phyloP scores from a whole-genome alignment of 176 grass and related monocot species.

The Tillandsia fasciculata region DNA sequence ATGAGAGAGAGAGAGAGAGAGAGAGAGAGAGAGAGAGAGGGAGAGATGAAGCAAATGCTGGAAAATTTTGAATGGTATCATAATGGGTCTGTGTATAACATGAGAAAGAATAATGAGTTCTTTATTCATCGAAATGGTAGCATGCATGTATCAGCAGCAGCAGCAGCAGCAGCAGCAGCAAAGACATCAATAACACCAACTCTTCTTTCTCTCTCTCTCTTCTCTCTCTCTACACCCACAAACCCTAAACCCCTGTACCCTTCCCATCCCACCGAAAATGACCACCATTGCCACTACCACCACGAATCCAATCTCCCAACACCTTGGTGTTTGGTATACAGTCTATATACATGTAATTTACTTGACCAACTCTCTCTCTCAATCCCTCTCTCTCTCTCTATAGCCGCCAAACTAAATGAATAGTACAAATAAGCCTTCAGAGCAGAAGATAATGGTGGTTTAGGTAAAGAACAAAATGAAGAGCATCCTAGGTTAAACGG shows the following conservation, averaged over 20 bases:
- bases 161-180: neutral
- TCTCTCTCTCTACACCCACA: neutral
- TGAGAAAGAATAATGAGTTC: constrained; percentile 5
- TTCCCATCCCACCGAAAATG: neutral
- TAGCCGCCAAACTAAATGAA: neutral
- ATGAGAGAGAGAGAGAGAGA: neutral
- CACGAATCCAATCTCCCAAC: neutral
- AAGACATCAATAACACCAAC: neutral
- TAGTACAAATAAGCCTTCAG: neutral
- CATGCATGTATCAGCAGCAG: neutral
- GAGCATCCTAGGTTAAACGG: constrained; percentile 6
- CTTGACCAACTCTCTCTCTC: neutral
- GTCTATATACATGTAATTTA: constrained; percentile 6
- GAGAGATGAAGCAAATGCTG: neutral
- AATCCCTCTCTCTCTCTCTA: neutral
- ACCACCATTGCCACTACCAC: neutral
- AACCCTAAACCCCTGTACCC: neutral
- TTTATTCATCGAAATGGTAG: constrained; percentile 10
- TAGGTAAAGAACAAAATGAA: constrained; percentile 1
- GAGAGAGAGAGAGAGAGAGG: neutral
- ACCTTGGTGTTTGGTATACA: neutral
- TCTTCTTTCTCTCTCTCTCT: neutral
- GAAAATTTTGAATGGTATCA: neutral
- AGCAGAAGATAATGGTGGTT: neutral
- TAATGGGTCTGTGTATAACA: neutral